Evolutionary conservation across 495 filamentous ascomycete species (phyloP).

Genomic region (Amniculicola lignicola): DNA sequence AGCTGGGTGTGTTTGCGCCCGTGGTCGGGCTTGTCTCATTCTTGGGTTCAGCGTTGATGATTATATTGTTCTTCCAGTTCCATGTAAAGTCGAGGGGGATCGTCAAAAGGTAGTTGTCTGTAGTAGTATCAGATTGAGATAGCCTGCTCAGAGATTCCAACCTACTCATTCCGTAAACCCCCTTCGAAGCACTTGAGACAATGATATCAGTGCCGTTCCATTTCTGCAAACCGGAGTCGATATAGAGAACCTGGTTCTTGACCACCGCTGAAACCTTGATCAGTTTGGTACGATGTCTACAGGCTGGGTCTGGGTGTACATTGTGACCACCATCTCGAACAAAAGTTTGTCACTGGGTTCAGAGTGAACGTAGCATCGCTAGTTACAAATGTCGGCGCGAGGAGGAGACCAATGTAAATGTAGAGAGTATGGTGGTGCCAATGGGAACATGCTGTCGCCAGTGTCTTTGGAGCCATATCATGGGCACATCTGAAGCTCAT

Average conservation of each 20-base stretch:
- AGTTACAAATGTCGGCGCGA: not conserved
- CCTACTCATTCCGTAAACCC: constrained; percentile 24
- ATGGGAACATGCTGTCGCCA: too few species aligned
- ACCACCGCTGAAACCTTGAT: constrained; percentile 36
- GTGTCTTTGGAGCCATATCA: too few species aligned
- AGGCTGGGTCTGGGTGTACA: constrained; percentile 27
- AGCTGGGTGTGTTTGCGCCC: constrained; percentile 34
- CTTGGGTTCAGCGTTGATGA: constrained; percentile 37
- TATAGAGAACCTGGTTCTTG: constrained; percentile 44
- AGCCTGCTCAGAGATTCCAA: not conserved
- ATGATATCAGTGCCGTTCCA: constrained; percentile 9
- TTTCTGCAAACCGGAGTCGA: constrained; percentile 44
- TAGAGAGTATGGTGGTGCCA: too few species aligned
- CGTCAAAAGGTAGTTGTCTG: constrained; percentile 43
- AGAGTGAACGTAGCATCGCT: constrained; percentile 7
- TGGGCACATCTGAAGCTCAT: too few species aligned
- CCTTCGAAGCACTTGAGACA: too few species aligned
- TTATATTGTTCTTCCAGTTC: constrained; percentile 48
- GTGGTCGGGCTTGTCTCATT: constrained; percentile 31
- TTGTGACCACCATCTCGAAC: constrained; percentile 40
- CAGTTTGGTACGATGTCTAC: constrained; percentile 10
- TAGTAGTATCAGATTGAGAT: not conserved
- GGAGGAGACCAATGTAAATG: too few species aligned
- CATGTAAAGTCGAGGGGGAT: constrained; percentile 43
- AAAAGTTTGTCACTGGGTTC: constrained; percentile 40